A percentile compares a stretch with the other conserved stretches of the same genome.
These are phyloP conservation scores for Cryptosporidium ubiquitum DNA, from an alignment of 169 alveolate species.

Conservation along the genomic window DNA sequence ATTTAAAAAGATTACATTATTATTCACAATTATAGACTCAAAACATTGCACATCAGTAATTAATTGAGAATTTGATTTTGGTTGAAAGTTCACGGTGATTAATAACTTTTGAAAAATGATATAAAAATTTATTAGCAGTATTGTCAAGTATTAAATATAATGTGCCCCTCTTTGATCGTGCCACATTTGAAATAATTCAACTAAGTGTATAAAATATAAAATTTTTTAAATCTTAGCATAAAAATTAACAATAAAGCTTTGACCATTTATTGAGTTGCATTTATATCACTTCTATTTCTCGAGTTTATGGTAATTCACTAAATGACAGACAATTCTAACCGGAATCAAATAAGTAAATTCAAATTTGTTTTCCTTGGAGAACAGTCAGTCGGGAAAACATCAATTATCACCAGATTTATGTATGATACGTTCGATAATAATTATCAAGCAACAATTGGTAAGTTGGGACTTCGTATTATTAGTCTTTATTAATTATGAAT, in stretches of 20 bases:
- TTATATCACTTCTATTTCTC: background rate
- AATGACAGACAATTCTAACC: conserved; percentile 44
- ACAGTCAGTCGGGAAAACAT: conserved; percentile 98
- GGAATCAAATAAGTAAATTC: conserved; percentile 83
- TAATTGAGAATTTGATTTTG: no score
- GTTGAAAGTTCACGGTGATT: background rate
- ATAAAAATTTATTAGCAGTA: background rate
- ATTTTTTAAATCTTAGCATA: background rate
- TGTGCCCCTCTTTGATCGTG: conserved; percentile 15
- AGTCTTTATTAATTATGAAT: background rate
- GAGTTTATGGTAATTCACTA: conserved; percentile 19
- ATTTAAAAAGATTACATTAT: no score
- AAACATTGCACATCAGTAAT: background rate
- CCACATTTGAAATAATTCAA: conserved; percentile 17
- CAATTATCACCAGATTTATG: conserved; percentile 96
- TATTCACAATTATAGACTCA: background rate
- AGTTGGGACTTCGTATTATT: conserved; percentile 43
- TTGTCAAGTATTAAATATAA: conserved; percentile 20
- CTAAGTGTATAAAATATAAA: background rate
- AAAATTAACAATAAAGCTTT: background rate
- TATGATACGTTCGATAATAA: conserved; percentile 95
- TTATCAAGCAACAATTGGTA: conserved; percentile 87
- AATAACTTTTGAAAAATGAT: background rate
- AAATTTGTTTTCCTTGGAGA: conserved; percentile 95
- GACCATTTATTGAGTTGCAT: background rate